phyloP scores from a whole-genome alignment of 768 basidiomycete genomes.

The Trametes cubensis region DNA sequence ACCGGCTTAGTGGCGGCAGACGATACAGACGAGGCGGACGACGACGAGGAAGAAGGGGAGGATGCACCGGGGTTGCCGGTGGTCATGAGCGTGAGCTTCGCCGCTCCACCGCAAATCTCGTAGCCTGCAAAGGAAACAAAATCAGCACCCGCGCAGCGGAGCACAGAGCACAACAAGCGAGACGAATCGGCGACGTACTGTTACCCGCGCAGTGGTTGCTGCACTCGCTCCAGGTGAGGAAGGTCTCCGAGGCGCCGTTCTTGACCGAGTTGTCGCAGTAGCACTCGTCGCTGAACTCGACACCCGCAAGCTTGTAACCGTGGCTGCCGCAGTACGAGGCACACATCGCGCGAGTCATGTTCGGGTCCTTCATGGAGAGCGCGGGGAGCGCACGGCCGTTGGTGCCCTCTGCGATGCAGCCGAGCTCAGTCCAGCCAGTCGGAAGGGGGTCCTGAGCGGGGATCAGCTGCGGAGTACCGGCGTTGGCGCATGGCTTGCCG shows the following conservation, averaged over 20 bases:
- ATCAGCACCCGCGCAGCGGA: background rate
- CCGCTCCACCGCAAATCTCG: conserved; percentile 31
- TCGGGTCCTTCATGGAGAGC: conserved; percentile 23
- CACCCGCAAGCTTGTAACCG: conserved; percentile 32
- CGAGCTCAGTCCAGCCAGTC: conserved; percentile 27
- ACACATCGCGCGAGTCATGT: conserved; percentile 30
- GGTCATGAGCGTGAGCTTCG: conserved; percentile 22
- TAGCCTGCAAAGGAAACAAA: conserved; percentile 5
- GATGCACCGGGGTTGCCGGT: conserved; percentile 19
- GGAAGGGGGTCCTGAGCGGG: conserved; percentile 22
- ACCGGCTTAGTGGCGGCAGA: conserved; percentile 17
- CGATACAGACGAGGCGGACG: conserved; percentile 17
- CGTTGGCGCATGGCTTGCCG: conserved; percentile 16
- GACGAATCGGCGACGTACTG: conserved; percentile 16
- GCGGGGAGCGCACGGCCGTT: conserved; percentile 31
- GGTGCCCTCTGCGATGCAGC: conserved; percentile 32
- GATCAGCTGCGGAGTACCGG: conserved; percentile 16
- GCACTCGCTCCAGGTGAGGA: conserved; percentile 28
- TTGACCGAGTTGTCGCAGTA: conserved; percentile 32
- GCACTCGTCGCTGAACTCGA: conserved; percentile 33
- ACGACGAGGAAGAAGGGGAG: conserved; percentile 6
- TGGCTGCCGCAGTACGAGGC: conserved; percentile 29
- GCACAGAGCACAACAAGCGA: too few species aligned
- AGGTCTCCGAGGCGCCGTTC: conserved; percentile 28
- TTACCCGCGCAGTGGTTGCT: conserved; percentile 28